These are phyloP conservation scores for Cyclotella atomus DNA, from an alignment of 108 stramenopile genomes.

Conservation along the genomic window DNA sequence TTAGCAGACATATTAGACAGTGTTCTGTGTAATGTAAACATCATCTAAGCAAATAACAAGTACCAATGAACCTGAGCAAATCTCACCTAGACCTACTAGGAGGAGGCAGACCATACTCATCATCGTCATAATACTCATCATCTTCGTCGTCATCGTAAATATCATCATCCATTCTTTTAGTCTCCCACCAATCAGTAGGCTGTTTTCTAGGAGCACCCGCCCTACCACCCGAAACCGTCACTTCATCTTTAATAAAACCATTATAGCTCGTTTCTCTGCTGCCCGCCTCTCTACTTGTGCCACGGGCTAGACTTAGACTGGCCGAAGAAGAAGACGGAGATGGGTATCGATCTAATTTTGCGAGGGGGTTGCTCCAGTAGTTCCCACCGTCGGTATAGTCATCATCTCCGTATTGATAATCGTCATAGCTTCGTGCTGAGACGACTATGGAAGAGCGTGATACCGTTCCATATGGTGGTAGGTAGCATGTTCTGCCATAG, in stretches of 20 bases:
- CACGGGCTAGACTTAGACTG: neutral
- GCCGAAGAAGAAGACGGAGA: neutral
- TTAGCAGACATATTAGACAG: neutral
- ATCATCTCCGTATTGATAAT: too few relatives aligned
- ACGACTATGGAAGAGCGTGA: conserved; percentile 1
- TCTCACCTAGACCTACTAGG: conserved; percentile 54
- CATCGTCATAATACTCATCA: conserved; percentile 16
- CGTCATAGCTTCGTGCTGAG: neutral
- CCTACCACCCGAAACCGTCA: conserved; percentile 7
- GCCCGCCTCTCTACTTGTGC: too few relatives aligned
- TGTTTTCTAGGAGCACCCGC: neutral
- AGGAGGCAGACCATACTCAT: conserved; percentile 54
- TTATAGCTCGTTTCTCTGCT: too few relatives aligned
- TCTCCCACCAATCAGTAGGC: conserved; percentile 44
- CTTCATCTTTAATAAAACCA: conserved; percentile 1
- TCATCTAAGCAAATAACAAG: neutral
- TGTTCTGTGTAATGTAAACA: too few relatives aligned
- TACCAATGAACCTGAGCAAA: neutral
- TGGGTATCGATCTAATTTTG: conserved; percentile 44
- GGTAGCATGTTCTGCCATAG: conserved; percentile 12
- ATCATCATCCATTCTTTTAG: conserved; percentile 27
- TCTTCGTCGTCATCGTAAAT: conserved; percentile 31
- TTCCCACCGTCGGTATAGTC: too few relatives aligned
- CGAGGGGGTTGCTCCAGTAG: conserved; percentile 45
- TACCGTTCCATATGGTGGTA: conserved; percentile 39